Conservation (phyloP, 2,329 filamentous ascomycete genomes). For the Aspergillaceae sp. region DNA sequence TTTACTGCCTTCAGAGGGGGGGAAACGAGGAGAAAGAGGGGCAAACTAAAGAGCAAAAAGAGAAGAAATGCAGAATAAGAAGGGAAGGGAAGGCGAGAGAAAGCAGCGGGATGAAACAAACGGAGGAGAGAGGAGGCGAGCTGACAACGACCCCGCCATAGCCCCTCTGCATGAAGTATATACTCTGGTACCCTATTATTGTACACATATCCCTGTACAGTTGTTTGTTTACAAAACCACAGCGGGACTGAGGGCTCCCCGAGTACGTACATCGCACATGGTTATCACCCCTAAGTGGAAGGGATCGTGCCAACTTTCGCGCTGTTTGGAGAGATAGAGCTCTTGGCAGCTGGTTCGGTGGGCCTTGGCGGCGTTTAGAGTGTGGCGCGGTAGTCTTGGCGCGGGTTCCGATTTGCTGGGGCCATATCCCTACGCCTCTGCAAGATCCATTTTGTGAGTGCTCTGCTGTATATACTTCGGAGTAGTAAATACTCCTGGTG, state of each 20-base stretch:
- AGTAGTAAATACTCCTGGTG: background rate
- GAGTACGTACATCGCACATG: too few species aligned
- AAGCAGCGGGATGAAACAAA: background rate
- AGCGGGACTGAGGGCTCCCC: too few species aligned
- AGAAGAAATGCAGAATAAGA: background rate
- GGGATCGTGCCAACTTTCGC: too few species aligned
- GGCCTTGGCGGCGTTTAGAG: background rate
- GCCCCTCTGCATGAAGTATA: background rate
- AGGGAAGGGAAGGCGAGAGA: background rate
- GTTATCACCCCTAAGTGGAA: too few species aligned
- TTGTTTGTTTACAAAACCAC: background rate
- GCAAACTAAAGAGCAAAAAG: background rate
- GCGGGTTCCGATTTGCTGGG: background rate
- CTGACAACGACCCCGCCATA: background rate
- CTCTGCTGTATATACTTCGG: background rate
- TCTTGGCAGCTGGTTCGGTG: background rate
- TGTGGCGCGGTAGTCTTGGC: background rate
- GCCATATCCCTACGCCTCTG: background rate
- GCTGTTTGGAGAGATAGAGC: too few species aligned
- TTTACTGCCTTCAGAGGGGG: too few species aligned
- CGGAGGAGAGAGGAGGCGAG: conserved; percentile 6
- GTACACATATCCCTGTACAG: background rate
- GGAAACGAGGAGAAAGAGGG: too few species aligned
- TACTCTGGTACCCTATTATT: too few species aligned
- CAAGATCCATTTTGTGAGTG: background rate